Evolutionary conservation across 768 basidiomycete species (phyloP).

Genomic region (Mrakia frigida): DNA sequence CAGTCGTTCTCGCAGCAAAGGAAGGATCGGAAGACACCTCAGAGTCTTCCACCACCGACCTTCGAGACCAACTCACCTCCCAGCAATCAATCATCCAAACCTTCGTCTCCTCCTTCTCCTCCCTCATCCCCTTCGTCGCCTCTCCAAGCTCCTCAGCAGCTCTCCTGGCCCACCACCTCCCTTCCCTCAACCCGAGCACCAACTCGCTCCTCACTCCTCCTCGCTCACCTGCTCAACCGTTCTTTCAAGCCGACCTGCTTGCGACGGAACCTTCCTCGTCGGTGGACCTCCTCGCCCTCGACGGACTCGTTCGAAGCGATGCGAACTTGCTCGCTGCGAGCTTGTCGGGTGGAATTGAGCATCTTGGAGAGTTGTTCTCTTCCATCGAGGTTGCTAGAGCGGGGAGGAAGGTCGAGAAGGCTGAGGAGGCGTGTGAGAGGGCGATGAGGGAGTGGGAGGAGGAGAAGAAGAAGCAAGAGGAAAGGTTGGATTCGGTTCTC

Average conservation of each 20-base stretch:
- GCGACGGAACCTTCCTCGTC: neutral
- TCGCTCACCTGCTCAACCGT: neutral
- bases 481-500: neutral
- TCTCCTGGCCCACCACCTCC: neutral
- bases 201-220: constrained; percentile 5
- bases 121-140: constrained; percentile 20
- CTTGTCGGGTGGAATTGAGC: neutral
- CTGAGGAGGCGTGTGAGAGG: neutral
- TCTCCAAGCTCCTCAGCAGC: neutral
- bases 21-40: neutral
- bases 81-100: neutral
- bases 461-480: neutral
- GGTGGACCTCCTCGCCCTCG: constrained; percentile 9
- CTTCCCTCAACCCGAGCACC: neutral
- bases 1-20: neutral
- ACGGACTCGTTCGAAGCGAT: constrained; percentile 10
- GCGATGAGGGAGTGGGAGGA: neutral
- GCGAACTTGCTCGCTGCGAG: constrained; percentile 16
- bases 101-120: neutral
- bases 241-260: neutral
- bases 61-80: neutral
- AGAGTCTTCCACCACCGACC: neutral
- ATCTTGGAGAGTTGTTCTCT: neutral
- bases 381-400: neutral
- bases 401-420: neutral